Conservation (phyloP, 805 yeast species). For the Tetrapisispora fleetii region DNA sequence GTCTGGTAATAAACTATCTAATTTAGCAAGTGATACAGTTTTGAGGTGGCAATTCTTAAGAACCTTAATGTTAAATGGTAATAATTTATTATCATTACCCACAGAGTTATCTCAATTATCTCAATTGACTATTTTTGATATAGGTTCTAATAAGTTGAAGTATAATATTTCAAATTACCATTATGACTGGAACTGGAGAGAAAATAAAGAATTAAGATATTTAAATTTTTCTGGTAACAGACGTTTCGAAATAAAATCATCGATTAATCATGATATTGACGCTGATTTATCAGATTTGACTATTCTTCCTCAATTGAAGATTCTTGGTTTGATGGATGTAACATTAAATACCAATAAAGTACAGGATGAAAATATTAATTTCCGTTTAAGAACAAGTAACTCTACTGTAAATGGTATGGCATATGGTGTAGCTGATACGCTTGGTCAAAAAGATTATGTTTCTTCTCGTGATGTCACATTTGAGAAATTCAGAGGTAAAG, state of each 20-base stretch:
- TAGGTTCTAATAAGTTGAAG: constrained; percentile 80
- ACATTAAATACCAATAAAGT: constrained; percentile 80
- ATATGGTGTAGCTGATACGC: constrained; percentile 84
- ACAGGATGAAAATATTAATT: constrained; percentile 76
- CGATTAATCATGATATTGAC: constrained; percentile 36
- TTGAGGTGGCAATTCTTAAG: constrained; percentile 47
- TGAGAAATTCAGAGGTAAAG: constrained; percentile 78
- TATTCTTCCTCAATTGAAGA: constrained; percentile 55
- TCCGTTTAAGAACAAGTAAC: constrained; percentile 85
- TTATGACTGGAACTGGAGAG: constrained; percentile 97
- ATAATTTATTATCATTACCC: constrained; percentile 77
- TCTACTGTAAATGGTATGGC: constrained; percentile 65
- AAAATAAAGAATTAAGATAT: constrained; percentile 63
- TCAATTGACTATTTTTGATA: constrained; percentile 66
- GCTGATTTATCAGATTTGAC: constrained; percentile 53
- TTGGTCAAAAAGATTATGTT: constrained; percentile 58
- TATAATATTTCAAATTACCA: constrained; percentile 92
- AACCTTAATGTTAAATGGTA: constrained; percentile 66
- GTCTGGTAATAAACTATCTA: constrained; percentile 73
- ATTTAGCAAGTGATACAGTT: constrained; percentile 80
- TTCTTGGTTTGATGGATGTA: constrained; percentile 88
- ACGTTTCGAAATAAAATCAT: constrained; percentile 76
- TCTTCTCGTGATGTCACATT: constrained; percentile 76
- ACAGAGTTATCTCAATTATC: constrained; percentile 69
- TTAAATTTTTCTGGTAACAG: constrained; percentile 89